These are phyloP conservation scores for Onygenales sp. DNA, from an alignment of 2,329 filamentous ascomycete genomes.

Conservation along the genomic window DNA sequence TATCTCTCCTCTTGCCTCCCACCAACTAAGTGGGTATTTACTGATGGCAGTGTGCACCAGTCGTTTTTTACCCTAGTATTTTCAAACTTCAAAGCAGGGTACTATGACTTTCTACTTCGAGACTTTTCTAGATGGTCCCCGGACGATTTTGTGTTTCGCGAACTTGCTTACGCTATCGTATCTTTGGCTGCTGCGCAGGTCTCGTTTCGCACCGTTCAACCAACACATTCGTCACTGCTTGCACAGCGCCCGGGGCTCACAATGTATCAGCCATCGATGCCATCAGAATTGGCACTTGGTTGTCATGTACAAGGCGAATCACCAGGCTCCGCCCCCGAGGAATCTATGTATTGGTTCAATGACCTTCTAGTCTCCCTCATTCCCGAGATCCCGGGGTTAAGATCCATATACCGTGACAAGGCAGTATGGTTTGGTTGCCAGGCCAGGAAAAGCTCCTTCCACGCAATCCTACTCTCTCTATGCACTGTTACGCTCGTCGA, in stretches of 20 bases:
- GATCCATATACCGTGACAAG: not conserved
- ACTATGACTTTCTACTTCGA: not conserved
- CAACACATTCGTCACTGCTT: too few species aligned
- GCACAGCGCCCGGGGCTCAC: too few species aligned
- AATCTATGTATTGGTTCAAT: conserved; percentile 3
- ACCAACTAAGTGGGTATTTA: not conserved
- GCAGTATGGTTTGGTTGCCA: not conserved
- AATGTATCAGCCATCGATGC: not conserved
- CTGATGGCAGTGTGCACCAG: not conserved
- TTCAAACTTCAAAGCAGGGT: not conserved
- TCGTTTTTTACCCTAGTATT: not conserved
- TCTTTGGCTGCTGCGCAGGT: not conserved
- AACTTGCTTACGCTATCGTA: conserved; percentile 1
- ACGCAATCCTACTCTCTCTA: not conserved
- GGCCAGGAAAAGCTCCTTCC: not conserved
- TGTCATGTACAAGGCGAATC: not conserved
- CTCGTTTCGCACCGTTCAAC: not conserved
- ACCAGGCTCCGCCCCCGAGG: conserved; percentile 1
- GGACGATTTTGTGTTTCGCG: not conserved
- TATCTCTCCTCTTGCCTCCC: not conserved
- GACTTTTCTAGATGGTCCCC: not conserved
- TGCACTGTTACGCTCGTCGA: not conserved
- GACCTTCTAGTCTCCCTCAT: not conserved
- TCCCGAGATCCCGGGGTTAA: not conserved
- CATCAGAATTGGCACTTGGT: not conserved